Percentiles rank a stretch among this genome's conserved stretches.
phyloP scores from a whole-genome alignment of 805 yeast genomes.

The Cyberlindnera sargentensis region DNA sequence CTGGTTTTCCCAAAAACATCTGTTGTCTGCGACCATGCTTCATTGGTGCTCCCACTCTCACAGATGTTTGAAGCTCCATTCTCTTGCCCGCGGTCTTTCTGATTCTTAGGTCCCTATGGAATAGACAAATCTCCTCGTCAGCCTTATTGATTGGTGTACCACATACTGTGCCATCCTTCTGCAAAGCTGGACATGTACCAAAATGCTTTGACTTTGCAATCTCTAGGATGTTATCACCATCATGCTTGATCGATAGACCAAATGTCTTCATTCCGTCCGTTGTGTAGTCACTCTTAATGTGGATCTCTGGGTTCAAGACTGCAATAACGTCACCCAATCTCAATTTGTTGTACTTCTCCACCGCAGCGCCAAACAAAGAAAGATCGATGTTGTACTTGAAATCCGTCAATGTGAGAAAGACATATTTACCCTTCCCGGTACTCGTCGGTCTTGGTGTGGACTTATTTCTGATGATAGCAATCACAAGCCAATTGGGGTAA shows the following conservation, averaged over 20 bases:
- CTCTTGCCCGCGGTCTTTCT: slow-evolving; percentile 51
- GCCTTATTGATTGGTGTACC: slow-evolving; percentile 50
- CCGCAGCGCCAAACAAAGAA: slow-evolving; percentile 60
- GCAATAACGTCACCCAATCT: slow-evolving; percentile 69
- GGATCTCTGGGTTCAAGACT: slow-evolving; percentile 66
- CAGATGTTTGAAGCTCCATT: slow-evolving; percentile 66
- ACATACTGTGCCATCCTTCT: slow-evolving; percentile 47
- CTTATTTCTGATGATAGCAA: slow-evolving; percentile 64
- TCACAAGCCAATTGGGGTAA: slow-evolving; percentile 69
- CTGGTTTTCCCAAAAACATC: slow-evolving; percentile 31
- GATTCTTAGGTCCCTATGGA: slow-evolving; percentile 56
- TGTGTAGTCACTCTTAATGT: slow-evolving; percentile 21
- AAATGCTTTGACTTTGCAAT: slow-evolving; percentile 65
- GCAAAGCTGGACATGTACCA: slow-evolving; percentile 49
- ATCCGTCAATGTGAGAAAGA: slow-evolving; percentile 60
- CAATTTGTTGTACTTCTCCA: slow-evolving; percentile 65
- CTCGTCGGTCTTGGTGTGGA: slow-evolving; percentile 42
- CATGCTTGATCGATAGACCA: slow-evolving; percentile 47
- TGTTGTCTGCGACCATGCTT: slow-evolving; percentile 36
- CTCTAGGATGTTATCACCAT: slow-evolving; percentile 51
- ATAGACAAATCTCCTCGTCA: slow-evolving; percentile 54
- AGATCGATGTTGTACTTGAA: slow-evolving; percentile 54
- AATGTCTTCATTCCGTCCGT: slow-evolving; percentile 30
- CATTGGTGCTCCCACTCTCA: slow-evolving; percentile 48
- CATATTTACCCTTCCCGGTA: slow-evolving; percentile 39